Evolutionary conservation across 1,284 basidiomycete species (phyloP).

Genomic region (Cystobasidium slooffiae): DNA sequence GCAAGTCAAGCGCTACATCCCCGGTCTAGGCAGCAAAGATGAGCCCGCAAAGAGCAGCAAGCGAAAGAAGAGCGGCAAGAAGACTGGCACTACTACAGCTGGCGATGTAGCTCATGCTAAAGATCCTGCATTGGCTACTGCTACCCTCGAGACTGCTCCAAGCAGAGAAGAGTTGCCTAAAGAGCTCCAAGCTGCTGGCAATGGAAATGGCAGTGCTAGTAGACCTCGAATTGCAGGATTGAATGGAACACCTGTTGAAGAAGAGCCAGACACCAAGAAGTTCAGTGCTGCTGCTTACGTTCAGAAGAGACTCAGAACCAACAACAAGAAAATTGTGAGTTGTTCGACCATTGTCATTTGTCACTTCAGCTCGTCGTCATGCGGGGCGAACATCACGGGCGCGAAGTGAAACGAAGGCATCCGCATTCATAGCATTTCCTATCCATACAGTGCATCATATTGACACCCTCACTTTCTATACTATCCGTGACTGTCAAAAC

Average conservation of each 20-base stretch:
- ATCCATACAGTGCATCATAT: no score
- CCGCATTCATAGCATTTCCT: no score
- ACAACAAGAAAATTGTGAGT: slow-evolving; percentile 54
- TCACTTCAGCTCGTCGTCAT: no score
- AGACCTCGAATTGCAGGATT: slow-evolving; percentile 22
- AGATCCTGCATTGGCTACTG: slow-evolving; percentile 35
- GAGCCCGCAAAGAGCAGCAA: slow-evolving; percentile 33
- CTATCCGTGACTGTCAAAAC: not conserved
- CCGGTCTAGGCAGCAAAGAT: slow-evolving; percentile 31
- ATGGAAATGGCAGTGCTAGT: not conserved
- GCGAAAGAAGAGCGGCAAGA: slow-evolving; percentile 22
- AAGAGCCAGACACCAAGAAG: slow-evolving; percentile 21
- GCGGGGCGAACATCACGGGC: no score
- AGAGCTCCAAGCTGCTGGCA: slow-evolving; percentile 45
- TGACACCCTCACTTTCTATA: no score
- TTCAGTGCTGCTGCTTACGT: slow-evolving; percentile 35
- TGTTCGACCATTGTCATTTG: not conserved
- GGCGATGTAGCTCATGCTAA: slow-evolving; percentile 23
- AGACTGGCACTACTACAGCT: not conserved
- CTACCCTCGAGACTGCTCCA: slow-evolving; percentile 24
- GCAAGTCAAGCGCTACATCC: slow-evolving; percentile 38
- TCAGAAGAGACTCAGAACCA: slow-evolving; percentile 52
- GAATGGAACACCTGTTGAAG: slow-evolving; percentile 15
- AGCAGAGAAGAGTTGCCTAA: slow-evolving; percentile 8
- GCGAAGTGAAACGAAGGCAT: no score